Evolutionary conservation across 1,284 basidiomycete genomes (phyloP), one percentile per base, ranked within the genome.

Genomic region (Sanghuangporus weigelae): DNA sequence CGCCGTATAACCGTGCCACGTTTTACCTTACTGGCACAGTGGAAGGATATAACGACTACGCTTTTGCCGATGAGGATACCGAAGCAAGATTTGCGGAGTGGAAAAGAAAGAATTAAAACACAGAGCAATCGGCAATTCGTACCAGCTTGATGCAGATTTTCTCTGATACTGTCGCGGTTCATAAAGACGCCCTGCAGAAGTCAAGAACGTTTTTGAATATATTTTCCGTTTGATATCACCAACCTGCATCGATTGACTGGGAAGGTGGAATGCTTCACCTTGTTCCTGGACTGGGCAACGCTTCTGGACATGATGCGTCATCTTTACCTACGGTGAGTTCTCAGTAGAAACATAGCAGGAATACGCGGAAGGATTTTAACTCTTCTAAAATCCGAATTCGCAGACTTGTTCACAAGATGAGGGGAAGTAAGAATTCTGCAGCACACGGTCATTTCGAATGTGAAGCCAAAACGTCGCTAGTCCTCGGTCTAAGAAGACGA

Each of bases 21-120:
- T 68, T 68, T 49, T 68, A 68, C 39, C 42, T 19, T 12, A 26
- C 23, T 12, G 55, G 63, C 11, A 56, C 31, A 10, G 48, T 66
- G 19, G 59, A 44, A n/a, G 67, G 67, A 12, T 67, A 67, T 21
- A 64, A 42, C 26, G 66, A 66, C 56, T 66, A 64, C 54, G 14
- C 53, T 12, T 65, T 64, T 42, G 65, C 62, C 38, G 64, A 67
- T 50, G 53, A 63, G 23, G 63, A 64, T 1, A 23, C 50, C 26
- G 63, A 64, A 50, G 57, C 21, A 26, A 53, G 60, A 19, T 46
- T 44, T 48, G 60, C 38, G 44, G 7, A 38, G 35, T 31, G 35
- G 31, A 54, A 35, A 54, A 31, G 26, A 7, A 35, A 26, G 38
- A 23, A n/a, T 14, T 11, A 2, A 1, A 5, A 5, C 44, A 14